Base-by-base conservation (phyloP, 2,329 filamentous ascomycete genomes). In the Phialocephala sp. region DNA sequence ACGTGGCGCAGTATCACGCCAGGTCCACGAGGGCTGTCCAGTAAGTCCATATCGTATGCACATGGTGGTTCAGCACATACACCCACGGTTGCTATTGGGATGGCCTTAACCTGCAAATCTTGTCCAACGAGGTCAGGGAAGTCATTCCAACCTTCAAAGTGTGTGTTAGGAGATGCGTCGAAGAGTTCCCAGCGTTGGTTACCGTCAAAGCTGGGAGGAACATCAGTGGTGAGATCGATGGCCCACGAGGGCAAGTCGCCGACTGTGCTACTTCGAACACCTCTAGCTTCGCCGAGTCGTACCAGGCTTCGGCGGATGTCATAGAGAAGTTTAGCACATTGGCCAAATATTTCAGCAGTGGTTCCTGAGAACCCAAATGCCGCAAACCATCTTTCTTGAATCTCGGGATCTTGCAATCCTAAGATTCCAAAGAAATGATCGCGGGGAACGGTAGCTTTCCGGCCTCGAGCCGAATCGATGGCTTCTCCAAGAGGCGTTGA, bases 231-330 rank as follows among this genome's bases (percentile, higher is more conserved):
- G 32, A 59, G 57, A 24, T 59, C 57, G 20, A 59, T 43, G 20
- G 58, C 58, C 39, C 39, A 60, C 12, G 58, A 60, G 41, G 58
- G 58, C 24, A 60, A 32, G 35, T 60, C 58, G n/a, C 18, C n/a
- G 18, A 60, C 20, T 41, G 22, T 60, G 39, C 41, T 60, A 24
- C 41, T 47, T 60, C 22, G 18, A 27, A 60, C 20, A 50, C 58
- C 58, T 60, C 58, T 60, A 9, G 58, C 39, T 32, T 45, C 18
- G 12, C 58, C 39, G 18, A 60, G 39, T 47, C 8, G 5, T 35
- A n/a, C 5, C 15, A 47, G 15, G 14, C 39, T 47, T 35, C 18
- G 2, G 39, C 24, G 11, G 20, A 18, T 60, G 18, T 47, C 39
- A 14, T 27, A 60, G n/a, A 60, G 15, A 22, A 60, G 22, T 3